These are phyloP conservation scores for Aspergillus arachidicola DNA, from an alignment of 2,329 filamentous ascomycete genomes.

Conservation along the genomic window DNA sequence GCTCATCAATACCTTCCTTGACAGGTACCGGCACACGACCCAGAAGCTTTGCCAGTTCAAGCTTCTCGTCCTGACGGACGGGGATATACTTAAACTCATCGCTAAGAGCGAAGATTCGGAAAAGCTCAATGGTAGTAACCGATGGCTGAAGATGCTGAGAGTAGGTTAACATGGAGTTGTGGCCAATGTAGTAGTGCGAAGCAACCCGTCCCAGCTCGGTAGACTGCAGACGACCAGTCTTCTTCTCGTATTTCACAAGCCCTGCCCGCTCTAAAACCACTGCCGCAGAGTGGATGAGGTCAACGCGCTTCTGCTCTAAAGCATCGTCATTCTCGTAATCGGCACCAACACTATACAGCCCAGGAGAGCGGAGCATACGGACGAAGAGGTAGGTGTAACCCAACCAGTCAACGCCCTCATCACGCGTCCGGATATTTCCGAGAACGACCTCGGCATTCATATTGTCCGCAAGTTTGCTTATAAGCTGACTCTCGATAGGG, in stretches of 20 bases:
- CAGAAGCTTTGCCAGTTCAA: conserved; percentile 90
- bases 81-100: conserved; percentile 99
- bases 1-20: conserved; percentile 96
- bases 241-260: conserved; percentile 93
- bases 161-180: conserved; percentile 96
- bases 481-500: conserved; percentile 94
- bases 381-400: conserved; percentile 98
- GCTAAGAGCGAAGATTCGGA: conserved; percentile 93
- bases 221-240: conserved; percentile 81
- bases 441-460: conserved; percentile 95
- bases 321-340: conserved; percentile 93
- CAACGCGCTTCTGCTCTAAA: conserved; percentile 95
- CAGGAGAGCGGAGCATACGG: conserved; percentile 93
- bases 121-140: conserved; percentile 91
- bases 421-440: conserved; percentile 85
- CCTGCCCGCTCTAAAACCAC: conserved; percentile 82
- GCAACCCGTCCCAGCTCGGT: conserved; percentile 95
- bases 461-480: conserved; percentile 91
- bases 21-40: conserved; percentile 91
- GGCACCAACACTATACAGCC: conserved; percentile 90
- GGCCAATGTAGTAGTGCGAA: conserved; percentile 97
- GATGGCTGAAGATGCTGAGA: conserved; percentile 92
- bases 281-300: conserved; percentile 92
- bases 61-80: conserved; percentile 94
- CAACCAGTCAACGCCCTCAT: conserved; percentile 98